Evolutionary conservation across 441 rosid genomes (phyloP).

Genomic region (Theobroma grandiflorum): DNA sequence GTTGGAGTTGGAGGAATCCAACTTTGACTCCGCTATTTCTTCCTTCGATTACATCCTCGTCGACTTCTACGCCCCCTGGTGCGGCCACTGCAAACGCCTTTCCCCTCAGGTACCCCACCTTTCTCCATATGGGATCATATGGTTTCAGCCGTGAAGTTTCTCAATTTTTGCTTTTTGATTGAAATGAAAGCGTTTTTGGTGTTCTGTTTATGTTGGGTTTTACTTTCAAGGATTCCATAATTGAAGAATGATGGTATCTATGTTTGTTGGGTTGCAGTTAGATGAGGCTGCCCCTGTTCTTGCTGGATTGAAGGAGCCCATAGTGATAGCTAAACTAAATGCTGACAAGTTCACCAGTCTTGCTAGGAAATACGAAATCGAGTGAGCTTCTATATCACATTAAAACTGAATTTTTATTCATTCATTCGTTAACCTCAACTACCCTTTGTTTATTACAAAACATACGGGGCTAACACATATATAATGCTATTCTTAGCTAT

Average conservation of each 20-base stretch:
- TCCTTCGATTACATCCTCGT: slow-evolving; percentile 75
- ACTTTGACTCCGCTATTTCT: slow-evolving; percentile 77
- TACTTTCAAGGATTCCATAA: neutral
- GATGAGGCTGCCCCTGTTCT: slow-evolving; percentile 82
- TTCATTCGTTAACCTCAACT: neutral
- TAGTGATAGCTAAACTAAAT: slow-evolving; percentile 75
- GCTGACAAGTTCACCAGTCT: slow-evolving; percentile 77
- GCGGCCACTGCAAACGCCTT: slow-evolving; percentile 92
- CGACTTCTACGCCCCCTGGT: slow-evolving; percentile 97
- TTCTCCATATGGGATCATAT: neutral
- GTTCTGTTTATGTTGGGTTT: neutral
- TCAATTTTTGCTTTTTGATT: neutral
- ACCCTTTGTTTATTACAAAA: neutral
- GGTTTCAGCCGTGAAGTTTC: too few species aligned
- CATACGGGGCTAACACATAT: neutral
- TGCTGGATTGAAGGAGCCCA: slow-evolving; percentile 64
- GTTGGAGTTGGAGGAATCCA: slow-evolving; percentile 81
- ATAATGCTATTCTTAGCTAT: neutral
- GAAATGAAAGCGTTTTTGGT: neutral
- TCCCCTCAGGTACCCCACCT: slow-evolving; percentile 54
- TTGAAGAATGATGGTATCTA: neutral
- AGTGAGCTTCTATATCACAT: slow-evolving; percentile 39
- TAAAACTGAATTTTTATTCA: slow-evolving; percentile 3
- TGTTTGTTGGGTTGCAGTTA: slow-evolving; percentile 51
- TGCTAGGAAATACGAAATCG: slow-evolving; percentile 69